Base-by-base conservation (phyloP, 2,329 filamentous ascomycete species). In the Aspergillus floridensis region DNA sequence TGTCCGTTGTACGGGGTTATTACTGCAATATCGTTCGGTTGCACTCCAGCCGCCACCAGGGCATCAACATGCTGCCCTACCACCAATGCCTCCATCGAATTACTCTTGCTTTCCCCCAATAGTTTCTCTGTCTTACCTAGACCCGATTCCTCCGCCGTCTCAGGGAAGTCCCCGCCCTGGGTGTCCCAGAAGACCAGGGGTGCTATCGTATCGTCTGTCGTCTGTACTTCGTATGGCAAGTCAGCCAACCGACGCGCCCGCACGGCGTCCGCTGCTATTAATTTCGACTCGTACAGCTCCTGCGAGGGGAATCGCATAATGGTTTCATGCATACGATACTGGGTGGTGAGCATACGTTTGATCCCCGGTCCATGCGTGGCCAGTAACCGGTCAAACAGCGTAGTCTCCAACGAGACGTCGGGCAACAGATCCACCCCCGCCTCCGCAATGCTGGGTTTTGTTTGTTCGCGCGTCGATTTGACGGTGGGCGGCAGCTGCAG, bases 1-100 rank as follows among this genome's bases (percentile, higher is more conserved):
- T 96, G 95, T 14, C 91, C 95, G 77, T 97, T 98, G 78, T 99
- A 99, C 44, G 95, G 95, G 51, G 95, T 97, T 56, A 99, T 88
- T 12, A 98, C 88, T 1, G 93, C 95, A 68, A 99, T 93, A 70
- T 97, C 92, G 68, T 91, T 88, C 3, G 91, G 80, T 66, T 82
- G 86, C 31, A 99, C 85, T 0, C 95, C 95, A 0, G 92, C 88
- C 24, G 84, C 81, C n/a, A 96, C 84, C 46, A 99, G 80, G 63
- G 84, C 84, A 58, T 81, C 79, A 46, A 97, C 90, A 72, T 99
- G 93, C 70, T 86, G 81, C 61, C 83, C 86, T 6, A 96, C 93
- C 56, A 98, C 80, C 46, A 86, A 82, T 0, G 92, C 93, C 76
- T 99, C 93, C 83, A 91, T 89, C 69, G 92, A 90, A 71, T 98